Base-by-base conservation (phyloP, 192 early-diverging fungal species). In the Jimgerdemannia lactiflua region DNA sequence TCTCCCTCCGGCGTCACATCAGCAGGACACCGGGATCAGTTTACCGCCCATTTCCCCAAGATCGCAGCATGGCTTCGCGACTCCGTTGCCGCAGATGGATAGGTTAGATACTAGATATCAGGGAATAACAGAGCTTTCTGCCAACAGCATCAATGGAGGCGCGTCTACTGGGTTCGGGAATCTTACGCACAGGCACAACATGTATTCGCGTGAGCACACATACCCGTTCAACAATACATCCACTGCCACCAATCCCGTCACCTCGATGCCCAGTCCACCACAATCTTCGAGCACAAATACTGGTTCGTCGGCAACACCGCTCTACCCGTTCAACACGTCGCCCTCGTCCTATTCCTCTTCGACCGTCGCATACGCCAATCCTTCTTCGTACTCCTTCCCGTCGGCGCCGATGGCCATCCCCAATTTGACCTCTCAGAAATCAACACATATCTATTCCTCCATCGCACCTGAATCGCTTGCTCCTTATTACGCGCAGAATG, bases 1-100 rank as follows among this genome's bases (percentile, higher is more conserved):
- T 29, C 75, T 80, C 20, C 75, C 79, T 71, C 75, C 75, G 17
- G 8, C 49, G 49, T 14, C 49, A 14, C 49, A 6, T 59, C 49
- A 6, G 14, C 49, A 59, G 49, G 49, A 59, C 49, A 59, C 6
- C 49, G 49, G 14, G 49, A 6, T 14, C 6, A 59, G 49, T 59
- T 59, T 59, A 59, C 49, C 49, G 14, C 49, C 49, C 49, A 59
- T 59, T 59, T 59, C 49, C 49, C 49, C 49, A 59, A 59, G 49
- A 59, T 14, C 49, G 14, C 49, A 59, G 49, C 49, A 59, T 59
- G 14, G 49, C 6, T 59, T 59, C 14, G 49, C 49, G 49, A 10
- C 14, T 59, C 14, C 49, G 49, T 14, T 59, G 49, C 49, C 49
- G 49, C 49, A 59, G 14, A 14, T 59, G 14, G 49, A 59, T 59